phyloP scores from a whole-genome alignment of 2,329 filamentous ascomycete genomes.

The Sarocladiaceae sp. region DNA sequence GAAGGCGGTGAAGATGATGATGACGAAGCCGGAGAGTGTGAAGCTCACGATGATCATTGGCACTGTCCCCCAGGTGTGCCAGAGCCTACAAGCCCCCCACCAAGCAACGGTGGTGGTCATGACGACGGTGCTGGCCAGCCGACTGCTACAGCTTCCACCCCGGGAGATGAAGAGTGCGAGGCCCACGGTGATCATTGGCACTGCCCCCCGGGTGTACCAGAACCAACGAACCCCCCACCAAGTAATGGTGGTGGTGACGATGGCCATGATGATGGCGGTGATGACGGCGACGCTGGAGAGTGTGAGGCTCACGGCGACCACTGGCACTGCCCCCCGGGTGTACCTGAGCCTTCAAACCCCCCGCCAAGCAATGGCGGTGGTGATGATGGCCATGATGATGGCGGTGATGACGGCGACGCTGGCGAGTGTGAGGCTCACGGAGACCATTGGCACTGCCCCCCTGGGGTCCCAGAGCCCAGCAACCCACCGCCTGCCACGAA shows the following conservation, averaged over 20 bases:
- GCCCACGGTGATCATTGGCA: not conserved
- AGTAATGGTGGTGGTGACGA: not conserved
- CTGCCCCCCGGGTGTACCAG: slow-evolving; percentile 3
- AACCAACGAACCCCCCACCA: slow-evolving; percentile 3
- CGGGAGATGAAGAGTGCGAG: not conserved
- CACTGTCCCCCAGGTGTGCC: slow-evolving; percentile 10
- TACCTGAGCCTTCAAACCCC: slow-evolving; percentile 11
- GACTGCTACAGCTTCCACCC: not conserved
- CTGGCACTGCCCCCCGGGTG: slow-evolving; percentile 16
- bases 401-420: not conserved
- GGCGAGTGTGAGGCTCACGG: slow-evolving; percentile 12
- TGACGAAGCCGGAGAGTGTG: slow-evolving; percentile 4
- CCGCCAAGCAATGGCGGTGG: not conserved
- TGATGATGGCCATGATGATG: not conserved
- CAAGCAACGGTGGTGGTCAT: not conserved
- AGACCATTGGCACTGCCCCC: slow-evolving; percentile 11
- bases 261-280: no score
- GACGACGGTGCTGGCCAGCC: no score
- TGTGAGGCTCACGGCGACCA: slow-evolving; percentile 13
- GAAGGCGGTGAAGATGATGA: no score
- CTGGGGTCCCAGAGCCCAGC: slow-evolving; percentile 10
- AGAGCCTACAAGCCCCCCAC: slow-evolving; percentile 2
- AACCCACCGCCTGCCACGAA: not conserved
- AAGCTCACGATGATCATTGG: slow-evolving; percentile 10
- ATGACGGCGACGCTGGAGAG: not conserved